Percentiles rank a stretch among this genome's conserved stretches.
phyloP scores from a whole-genome alignment of 805 yeast genomes.

The Cyberlindnera mycetangii region DNA sequence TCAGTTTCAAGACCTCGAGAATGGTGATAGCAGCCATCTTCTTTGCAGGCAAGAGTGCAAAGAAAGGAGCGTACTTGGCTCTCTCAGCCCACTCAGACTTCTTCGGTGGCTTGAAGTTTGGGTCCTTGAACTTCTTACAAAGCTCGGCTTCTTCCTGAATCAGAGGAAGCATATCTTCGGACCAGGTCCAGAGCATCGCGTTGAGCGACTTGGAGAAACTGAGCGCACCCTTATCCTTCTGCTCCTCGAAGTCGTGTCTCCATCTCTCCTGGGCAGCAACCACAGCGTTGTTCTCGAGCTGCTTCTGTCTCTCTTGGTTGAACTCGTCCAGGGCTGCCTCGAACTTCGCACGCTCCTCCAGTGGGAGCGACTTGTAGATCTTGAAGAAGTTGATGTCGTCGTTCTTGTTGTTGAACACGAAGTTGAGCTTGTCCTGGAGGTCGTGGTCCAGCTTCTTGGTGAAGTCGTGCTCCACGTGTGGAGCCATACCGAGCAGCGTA shows the following conservation, averaged over 20 bases:
- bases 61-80: conserved; percentile 70
- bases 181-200: conserved; percentile 82
- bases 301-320: conserved; percentile 73
- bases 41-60: conserved; percentile 69
- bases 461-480: conserved; percentile 29
- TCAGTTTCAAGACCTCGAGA: conserved; percentile 71
- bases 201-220: conserved; percentile 60
- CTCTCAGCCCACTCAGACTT: conserved; percentile 38
- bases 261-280: conserved; percentile 88
- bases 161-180: conserved; percentile 64
- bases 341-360: conserved; percentile 51
- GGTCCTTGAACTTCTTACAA: conserved; percentile 43
- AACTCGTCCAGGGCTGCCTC: conserved; percentile 64
- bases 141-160: conserved; percentile 62
- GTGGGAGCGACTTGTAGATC: conserved; percentile 52
- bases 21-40: conserved; percentile 83
- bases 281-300: conserved; percentile 72
- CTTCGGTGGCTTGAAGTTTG: conserved; percentile 13
- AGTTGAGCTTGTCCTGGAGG: conserved; percentile 36
- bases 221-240: conserved; percentile 53
- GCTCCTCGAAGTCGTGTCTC: conserved; percentile 76
- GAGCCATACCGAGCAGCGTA: conserved; percentile 53
- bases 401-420: conserved; percentile 24
- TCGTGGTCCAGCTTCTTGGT: conserved; percentile 32
- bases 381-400: conserved; percentile 59